Evolutionary conservation across 2,329 filamentous ascomycete genomes (phyloP).

Genomic region (Magnaporthales sp.): DNA sequence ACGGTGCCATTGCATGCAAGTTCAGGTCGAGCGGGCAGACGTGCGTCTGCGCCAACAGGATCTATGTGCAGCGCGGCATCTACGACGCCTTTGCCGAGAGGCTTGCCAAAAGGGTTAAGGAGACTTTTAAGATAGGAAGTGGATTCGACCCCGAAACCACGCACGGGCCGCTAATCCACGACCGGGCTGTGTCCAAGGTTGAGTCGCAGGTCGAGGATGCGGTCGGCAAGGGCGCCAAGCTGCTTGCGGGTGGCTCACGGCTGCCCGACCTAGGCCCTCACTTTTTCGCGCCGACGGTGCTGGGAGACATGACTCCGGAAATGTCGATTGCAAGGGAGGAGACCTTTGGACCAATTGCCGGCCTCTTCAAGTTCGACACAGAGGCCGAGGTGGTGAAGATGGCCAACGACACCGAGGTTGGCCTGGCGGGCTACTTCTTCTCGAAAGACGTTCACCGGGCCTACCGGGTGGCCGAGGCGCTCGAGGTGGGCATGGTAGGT

Average conservation of each 20-base stretch:
- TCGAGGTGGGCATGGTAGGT: conserved; percentile 84
- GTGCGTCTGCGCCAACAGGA: conserved; percentile 81
- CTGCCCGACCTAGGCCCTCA: conserved; percentile 68
- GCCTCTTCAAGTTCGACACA: conserved; percentile 77
- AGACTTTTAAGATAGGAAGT: conserved; percentile 63
- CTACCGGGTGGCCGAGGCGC: conserved; percentile 53
- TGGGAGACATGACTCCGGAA: conserved; percentile 74
- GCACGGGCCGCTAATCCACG: conserved; percentile 79
- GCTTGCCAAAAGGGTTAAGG: conserved; percentile 63
- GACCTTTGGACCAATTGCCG: conserved; percentile 92
- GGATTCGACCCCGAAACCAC: conserved; percentile 64
- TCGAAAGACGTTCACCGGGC: conserved; percentile 53
- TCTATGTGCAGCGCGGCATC: conserved; percentile 70
- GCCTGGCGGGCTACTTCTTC: conserved; percentile 92
- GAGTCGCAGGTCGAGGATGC: conserved; percentile 75
- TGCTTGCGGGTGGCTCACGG: conserved; percentile 67
- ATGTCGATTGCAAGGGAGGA: conserved; percentile 85
- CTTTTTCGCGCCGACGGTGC: conserved; percentile 85
- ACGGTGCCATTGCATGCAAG: conserved; percentile 76
- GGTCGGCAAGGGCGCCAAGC: conserved; percentile 63
- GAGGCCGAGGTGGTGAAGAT: conserved; percentile 81
- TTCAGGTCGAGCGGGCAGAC: conserved; percentile 95
- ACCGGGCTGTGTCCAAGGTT: conserved; percentile 71
- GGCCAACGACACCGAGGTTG: conserved; percentile 77
- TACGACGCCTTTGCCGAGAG: conserved; percentile 66